Evolutionary conservation across 2,329 filamentous ascomycete genomes (phyloP).

Genomic region (Neopestalotiopsis sp.): DNA sequence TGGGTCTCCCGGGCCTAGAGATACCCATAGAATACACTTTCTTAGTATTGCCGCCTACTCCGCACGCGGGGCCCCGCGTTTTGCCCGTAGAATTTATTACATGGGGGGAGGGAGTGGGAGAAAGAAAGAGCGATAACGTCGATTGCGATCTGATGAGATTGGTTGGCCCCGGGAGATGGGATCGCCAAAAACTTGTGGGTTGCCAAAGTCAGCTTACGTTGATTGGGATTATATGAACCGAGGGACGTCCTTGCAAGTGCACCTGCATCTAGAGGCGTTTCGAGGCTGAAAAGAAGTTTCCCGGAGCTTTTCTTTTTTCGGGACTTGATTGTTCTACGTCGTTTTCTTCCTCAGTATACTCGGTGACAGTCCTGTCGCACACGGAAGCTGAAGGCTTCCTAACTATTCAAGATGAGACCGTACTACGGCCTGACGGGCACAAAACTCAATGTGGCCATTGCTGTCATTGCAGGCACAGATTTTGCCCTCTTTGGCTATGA

Average conservation of each 20-base stretch:
- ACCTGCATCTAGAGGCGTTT: not conserved
- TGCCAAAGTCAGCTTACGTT: not conserved
- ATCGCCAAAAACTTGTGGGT: not conserved
- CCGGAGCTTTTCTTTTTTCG: not conserved
- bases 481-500: constrained; percentile 26
- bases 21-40: constrained; percentile 13
- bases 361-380: not conserved
- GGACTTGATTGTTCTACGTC: not conserved
- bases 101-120: too few species aligned
- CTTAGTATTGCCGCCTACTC: constrained; percentile 3
- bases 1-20: not conserved
- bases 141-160: not conserved
- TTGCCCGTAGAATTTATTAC: not conserved
- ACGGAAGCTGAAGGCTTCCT: not conserved
- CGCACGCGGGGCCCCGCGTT: constrained; percentile 16
- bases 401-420: constrained; percentile 12
- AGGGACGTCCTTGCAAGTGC: not conserved
- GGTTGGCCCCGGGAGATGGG: not conserved
- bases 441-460: constrained; percentile 23
- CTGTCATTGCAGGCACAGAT: constrained; percentile 23
- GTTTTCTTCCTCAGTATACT: not conserved
- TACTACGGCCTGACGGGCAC: constrained; percentile 24
- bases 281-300: not conserved
- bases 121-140: not conserved
- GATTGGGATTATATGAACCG: constrained; percentile 2